Percentiles rank a stretch among this genome's conserved stretches.
Evolutionary conservation across 306 rosid genomes (phyloP).

Genomic region (Cicer pinnatifidum): DNA sequence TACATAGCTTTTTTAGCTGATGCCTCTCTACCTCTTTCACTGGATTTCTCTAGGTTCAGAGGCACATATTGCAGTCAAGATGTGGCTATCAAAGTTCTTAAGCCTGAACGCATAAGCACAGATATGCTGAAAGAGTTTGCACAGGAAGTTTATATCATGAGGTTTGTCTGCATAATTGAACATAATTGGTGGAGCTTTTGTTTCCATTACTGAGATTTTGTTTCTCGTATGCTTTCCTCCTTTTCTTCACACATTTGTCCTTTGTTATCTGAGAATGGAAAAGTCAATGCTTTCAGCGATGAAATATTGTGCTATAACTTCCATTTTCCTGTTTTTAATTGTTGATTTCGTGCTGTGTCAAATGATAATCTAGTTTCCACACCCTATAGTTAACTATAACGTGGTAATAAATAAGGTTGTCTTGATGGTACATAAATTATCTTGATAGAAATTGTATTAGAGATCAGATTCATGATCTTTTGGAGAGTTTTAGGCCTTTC

Average conservation of each 20-base stretch:
- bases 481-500: conserved; percentile 32
- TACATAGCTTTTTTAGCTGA: conserved; percentile 47
- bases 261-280: conserved; percentile 24
- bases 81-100: conserved; percentile 93
- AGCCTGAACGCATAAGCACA: conserved; percentile 76
- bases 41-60: conserved; percentile 69
- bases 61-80: conserved; percentile 95
- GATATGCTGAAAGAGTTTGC: conserved; percentile 93
- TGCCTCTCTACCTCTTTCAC: conserved; percentile 30
- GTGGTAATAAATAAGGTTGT: neutral
- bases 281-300: conserved; percentile 34
- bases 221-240: conserved; percentile 20
- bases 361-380: conserved; percentile 22
- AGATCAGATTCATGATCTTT: neutral
- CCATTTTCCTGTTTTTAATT: conserved; percentile 21
- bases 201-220: conserved; percentile 27
- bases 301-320: conserved; percentile 5
- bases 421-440: conserved; percentile 18
- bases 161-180: conserved; percentile 59
- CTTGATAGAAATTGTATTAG: conserved; percentile 21
- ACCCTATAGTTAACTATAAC: conserved; percentile 5
- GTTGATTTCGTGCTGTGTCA: conserved; percentile 29
- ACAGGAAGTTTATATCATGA: conserved; percentile 98
- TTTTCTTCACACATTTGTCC: conserved; percentile 21
- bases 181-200: conserved; percentile 35